A percentile compares a stretch with the other conserved stretches of the same genome.
These are phyloP conservation scores for Corymbia calophylla DNA, from an alignment of 441 rosid genomes.

Conservation along the genomic window DNA sequence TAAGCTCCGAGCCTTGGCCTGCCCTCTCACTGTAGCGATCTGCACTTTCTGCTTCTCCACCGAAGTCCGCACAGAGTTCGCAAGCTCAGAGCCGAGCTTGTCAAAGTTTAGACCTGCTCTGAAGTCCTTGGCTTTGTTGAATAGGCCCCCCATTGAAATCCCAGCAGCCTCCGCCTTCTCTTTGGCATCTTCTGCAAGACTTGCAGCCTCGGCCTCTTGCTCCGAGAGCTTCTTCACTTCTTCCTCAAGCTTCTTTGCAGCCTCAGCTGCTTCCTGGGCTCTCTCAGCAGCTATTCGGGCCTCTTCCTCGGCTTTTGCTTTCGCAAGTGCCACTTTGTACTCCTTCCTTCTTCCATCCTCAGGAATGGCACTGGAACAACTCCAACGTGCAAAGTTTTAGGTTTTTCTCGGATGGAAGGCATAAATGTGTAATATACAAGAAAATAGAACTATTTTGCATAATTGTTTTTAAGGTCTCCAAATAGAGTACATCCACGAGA, in stretches of 20 bases:
- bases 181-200: constrained; percentile 51
- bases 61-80: constrained; percentile 39
- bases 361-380: constrained; percentile 51
- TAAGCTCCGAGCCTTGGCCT: constrained; percentile 67
- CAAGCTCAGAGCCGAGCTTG: constrained; percentile 56
- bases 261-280: constrained; percentile 51
- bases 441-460: background rate
- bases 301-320: constrained; percentile 64
- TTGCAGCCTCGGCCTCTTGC: constrained; percentile 44
- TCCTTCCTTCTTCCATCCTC: constrained; percentile 83
- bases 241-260: constrained; percentile 35
- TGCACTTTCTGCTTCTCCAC: constrained; percentile 42
- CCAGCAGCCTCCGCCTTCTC: constrained; percentile 58
- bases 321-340: constrained; percentile 61
- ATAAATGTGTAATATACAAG: background rate
- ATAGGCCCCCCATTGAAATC: constrained; percentile 32
- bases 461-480: background rate
- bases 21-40: constrained; percentile 89
- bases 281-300: constrained; percentile 46
- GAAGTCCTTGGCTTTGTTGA: constrained; percentile 61
- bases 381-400: background rate
- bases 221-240: constrained; percentile 52
- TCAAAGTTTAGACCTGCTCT: constrained; percentile 67
- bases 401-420: background rate
- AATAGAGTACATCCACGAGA: background rate